Conservation (phyloP, 148 eudicot genomes). For the Gaultheria prostrata region DNA sequence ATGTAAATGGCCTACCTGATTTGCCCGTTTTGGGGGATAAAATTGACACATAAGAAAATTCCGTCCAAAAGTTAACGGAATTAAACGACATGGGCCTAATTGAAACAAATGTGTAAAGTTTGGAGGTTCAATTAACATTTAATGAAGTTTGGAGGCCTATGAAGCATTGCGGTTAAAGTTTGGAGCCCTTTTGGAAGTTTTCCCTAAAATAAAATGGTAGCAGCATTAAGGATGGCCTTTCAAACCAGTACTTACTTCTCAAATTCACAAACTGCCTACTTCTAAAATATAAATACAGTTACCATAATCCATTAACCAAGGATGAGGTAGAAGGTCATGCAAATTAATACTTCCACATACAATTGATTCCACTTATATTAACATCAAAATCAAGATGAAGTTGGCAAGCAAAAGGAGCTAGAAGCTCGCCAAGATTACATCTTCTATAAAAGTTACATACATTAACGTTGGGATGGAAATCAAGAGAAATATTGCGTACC, state of each 20-base stretch:
- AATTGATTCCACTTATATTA: slow-evolving; percentile 3
- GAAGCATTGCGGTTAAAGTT: too few relatives aligned
- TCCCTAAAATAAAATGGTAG: not conserved
- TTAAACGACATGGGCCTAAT: too few relatives aligned
- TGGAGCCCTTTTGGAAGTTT: not conserved
- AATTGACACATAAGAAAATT: too few relatives aligned
- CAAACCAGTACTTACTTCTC: not conserved
- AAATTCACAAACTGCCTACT: not conserved
- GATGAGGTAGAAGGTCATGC: not conserved
- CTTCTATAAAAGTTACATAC: not conserved
- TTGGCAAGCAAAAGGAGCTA: not conserved
- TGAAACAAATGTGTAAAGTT: too few relatives aligned
- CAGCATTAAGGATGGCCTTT: not conserved
- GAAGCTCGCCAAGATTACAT: not conserved
- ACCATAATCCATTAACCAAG: not conserved
- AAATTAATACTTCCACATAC: not conserved
- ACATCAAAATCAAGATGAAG: not conserved
- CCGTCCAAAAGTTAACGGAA: too few relatives aligned
- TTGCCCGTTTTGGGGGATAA: too few relatives aligned
- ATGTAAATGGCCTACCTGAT: too few relatives aligned
- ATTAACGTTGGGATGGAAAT: not conserved
- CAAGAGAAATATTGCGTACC: slow-evolving; percentile 32
- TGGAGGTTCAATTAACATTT: too few relatives aligned
- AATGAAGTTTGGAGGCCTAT: too few relatives aligned
- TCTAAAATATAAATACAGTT: not conserved